Evolutionary conservation across 345 rosid species (phyloP), one percentile per base, ranked within the genome.

Genomic region (Linum usitatissimum): DNA sequence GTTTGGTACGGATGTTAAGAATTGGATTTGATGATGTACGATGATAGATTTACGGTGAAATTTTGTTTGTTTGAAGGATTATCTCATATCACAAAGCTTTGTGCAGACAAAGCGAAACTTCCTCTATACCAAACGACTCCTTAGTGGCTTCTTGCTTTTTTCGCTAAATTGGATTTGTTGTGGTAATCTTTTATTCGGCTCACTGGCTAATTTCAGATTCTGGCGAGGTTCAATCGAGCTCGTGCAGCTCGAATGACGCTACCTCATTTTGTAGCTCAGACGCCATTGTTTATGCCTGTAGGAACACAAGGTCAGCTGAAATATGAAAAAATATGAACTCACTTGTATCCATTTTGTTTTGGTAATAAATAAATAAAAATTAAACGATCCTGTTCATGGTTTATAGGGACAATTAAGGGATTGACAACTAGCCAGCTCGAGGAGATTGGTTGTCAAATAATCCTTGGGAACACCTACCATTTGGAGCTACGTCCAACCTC

Each of bases 251-350:
- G 45, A 53, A 61, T 87, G 65, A 84, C 84, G 18, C 87, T 87
- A 9, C 95, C 95, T 40, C 88, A 87, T 71, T 79, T 61, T 70
- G 81, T 74, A 55, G 78, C 81, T 68, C 84, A 84, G 66, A 87
- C 95, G 17, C 95, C 95, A 39, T 67, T 87, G 40, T 87, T 87
- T 73, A 87, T 87, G 95, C 95, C 95, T 4, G 95, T 87, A 53
- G 95, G 88, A 6, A 85, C 95, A 3, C 85, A 87, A 85, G 95
- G 95, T 85, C 60, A 56, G 76, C 3, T 55, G 23, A 6, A 48
- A 12, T 13, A 0, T 49, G 53, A 12, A 10, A 18, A 7, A 48
- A 12, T 14, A 1, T 49, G 53, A 12, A 12, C 48, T 45, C 38
- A 34, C 38, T 34, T 34, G 17, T 9, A 40, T 12, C 51, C 51